Conservation (phyloP, 805 yeast genomes). For the Ogataea trehaloabstinens region DNA sequence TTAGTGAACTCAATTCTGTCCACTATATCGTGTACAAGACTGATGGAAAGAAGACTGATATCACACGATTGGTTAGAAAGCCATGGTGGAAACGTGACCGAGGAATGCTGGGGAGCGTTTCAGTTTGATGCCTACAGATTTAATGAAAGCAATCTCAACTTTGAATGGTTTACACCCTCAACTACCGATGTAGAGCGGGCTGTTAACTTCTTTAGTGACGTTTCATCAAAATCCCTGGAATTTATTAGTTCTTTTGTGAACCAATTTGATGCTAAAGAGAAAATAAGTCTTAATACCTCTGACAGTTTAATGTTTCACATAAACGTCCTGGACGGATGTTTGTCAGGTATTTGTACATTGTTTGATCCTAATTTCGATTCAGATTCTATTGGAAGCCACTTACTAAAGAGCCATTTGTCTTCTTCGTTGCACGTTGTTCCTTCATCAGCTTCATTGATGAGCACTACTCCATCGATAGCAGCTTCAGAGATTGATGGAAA, state of each 20-base stretch:
- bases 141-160: constrained; percentile 44
- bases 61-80: constrained; percentile 41
- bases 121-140: constrained; percentile 57
- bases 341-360: constrained; percentile 69
- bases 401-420: constrained; percentile 2
- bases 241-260: constrained; percentile 53
- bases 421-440: constrained; percentile 13
- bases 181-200: constrained; percentile 58
- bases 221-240: constrained; percentile 43
- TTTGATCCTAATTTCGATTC: constrained; percentile 62
- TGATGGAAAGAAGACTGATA: constrained; percentile 54
- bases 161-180: constrained; percentile 77
- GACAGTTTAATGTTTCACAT: constrained; percentile 25
- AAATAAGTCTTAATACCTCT: constrained; percentile 21
- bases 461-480: background rate
- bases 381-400: constrained; percentile 27
- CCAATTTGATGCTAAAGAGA: constrained; percentile 45
- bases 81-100: constrained; percentile 37
- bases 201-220: constrained; percentile 50
- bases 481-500: constrained; percentile 1
- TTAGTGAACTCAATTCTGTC: constrained; percentile 61
- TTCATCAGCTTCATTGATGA: constrained; percentile 21
- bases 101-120: constrained; percentile 72
- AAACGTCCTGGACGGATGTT: constrained; percentile 25
- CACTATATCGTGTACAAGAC: constrained; percentile 58